Evolutionary conservation across 2,329 filamentous ascomycete species (phyloP).

Genomic region (Teratosphaeria gauchensis): DNA sequence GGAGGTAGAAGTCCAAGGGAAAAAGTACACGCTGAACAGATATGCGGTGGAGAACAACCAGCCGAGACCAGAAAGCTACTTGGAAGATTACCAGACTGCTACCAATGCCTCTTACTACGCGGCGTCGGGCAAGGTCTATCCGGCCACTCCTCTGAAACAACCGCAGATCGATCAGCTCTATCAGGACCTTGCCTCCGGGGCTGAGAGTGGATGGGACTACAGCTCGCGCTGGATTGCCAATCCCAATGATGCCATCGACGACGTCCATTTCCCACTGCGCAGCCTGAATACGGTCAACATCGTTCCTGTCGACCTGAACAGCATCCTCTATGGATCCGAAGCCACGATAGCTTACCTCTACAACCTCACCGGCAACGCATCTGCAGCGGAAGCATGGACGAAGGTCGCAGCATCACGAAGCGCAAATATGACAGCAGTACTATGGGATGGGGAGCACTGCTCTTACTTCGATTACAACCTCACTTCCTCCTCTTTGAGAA

Average conservation of each 20-base stretch:
- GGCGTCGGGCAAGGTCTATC: constrained; percentile 49
- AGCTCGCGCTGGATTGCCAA: constrained; percentile 48
- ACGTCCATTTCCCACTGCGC: constrained; percentile 56
- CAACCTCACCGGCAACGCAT: constrained; percentile 41
- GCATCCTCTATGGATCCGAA: constrained; percentile 59
- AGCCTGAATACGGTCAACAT: constrained; percentile 51
- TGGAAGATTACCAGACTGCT: constrained; percentile 56
- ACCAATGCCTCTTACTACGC: constrained; percentile 56
- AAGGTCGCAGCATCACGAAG: constrained; percentile 44
- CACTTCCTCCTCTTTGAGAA: constrained; percentile 47
- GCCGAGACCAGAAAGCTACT: constrained; percentile 57
- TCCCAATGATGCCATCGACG: constrained; percentile 48
- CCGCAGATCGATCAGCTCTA: constrained; percentile 47
- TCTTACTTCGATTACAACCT: constrained; percentile 63
- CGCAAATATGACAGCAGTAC: constrained; percentile 51
- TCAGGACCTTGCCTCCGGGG: constrained; percentile 53
- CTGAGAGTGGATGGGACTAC: constrained; percentile 60
- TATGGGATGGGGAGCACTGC: constrained; percentile 55
- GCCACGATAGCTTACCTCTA: constrained; percentile 49
- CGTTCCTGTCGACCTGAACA: constrained; percentile 58
- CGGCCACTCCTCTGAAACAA: constrained; percentile 43
- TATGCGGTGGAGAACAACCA: constrained; percentile 56
- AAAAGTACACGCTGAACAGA: constrained; percentile 48
- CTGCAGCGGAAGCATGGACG: constrained; percentile 42
- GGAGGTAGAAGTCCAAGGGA: constrained; percentile 31